Evolutionary conservation across 352 stramenopile genomes (phyloP), one percentile per base, ranked within the genome.

Genomic region (Pythium brachiatum): DNA sequence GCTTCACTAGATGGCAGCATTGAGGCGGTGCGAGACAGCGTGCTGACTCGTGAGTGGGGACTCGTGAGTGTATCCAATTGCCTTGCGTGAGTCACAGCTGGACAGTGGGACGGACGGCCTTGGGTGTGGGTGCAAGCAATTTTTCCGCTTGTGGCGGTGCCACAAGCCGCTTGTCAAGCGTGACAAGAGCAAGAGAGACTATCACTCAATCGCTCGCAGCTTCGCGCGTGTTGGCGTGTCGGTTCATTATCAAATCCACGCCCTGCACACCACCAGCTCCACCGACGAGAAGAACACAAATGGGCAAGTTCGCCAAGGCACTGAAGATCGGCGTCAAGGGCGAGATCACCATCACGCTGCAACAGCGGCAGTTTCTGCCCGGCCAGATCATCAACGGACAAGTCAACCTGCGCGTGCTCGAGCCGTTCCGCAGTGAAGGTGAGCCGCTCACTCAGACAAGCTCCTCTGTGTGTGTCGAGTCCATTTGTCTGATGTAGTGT

Each of bases 311-410:
- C 60, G 53, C 53, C 15, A 59, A 57, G 31, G 43, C 43, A 27
- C 43, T 67, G 26, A 54, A 54, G 16, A 57, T 67, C 21, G 46
- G 46, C 44, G 60, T 67, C 60, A 67, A 67, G 27, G 60, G 60
- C 9, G 18, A 27, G 0, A 23, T 62, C 15, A 18, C 48, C 31
- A 61, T 67, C 52, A 44, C 52, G 23, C 54, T 62, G n/a, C 41
- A 67, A 31, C 52, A 59, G 36, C 32, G n/a, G 2, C 23, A 39
- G 52, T 67, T 62, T 25, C 4, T 41, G 31, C 60, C 60, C 16
- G 60, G 60, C 12, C 53, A 67, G 26, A 57, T 54, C 25, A 43
- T 67, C 18, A 47, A 57, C 20, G 60, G 60, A 3, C 31, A 41
- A 13, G 41, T 52, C 21, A 59, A 27, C 9, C 46, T 61, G 13